Evolutionary conservation across 2,329 filamentous ascomycete species (phyloP), one percentile per base, ranked within the genome.

Genomic region (Septoria petroselini): DNA sequence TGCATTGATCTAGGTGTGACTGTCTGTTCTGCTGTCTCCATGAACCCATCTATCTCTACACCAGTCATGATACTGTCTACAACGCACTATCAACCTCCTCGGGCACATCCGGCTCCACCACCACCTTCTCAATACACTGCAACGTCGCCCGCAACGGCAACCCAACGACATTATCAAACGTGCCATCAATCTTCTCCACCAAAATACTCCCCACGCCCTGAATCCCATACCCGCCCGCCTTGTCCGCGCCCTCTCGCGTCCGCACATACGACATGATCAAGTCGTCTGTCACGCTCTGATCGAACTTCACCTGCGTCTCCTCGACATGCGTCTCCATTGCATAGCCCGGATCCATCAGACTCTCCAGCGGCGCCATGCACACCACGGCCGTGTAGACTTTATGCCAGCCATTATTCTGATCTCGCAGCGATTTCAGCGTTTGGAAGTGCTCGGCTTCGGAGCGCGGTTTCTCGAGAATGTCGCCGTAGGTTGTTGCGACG

Each of bases 151-250:
- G 80, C 57, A 97, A 76, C 6, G 93, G 93, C 68, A 98, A 68
- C 0, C 93, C 93, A 21, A 98, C 84, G 1, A 97, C 93, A 69
- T 97, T 97, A 74, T 98, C 93, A 63, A 89, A 88, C 47, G 82
- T 83, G 8, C 93, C 93, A 57, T 95, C 88, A 58, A 98, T 86
- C 69, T 79, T 85, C 68, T 96, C 90, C 9, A 98, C 83, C 50
- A 98, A 71, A 67, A 96, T 83, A 7, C 87, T 85, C 1, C 88
- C 93, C 8, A 91, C 75, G 0, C 91, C 93, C 71, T 98, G 93
- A 45, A 98, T 81, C 1, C 89, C 93, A 70, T 98, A 98, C 0
- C 93, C 93, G 2, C 93, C 93, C 0, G 93, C 93, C 76, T 97
- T 98, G 70, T 97, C 93, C 8, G 83, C 90, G 1, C 93, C 93